Percentiles rank a stretch among this genome's conserved stretches.
phyloP scores from a whole-genome alignment of 225 moss, liverwort and hornwort genomes.

The Neckera pumila region DNA sequence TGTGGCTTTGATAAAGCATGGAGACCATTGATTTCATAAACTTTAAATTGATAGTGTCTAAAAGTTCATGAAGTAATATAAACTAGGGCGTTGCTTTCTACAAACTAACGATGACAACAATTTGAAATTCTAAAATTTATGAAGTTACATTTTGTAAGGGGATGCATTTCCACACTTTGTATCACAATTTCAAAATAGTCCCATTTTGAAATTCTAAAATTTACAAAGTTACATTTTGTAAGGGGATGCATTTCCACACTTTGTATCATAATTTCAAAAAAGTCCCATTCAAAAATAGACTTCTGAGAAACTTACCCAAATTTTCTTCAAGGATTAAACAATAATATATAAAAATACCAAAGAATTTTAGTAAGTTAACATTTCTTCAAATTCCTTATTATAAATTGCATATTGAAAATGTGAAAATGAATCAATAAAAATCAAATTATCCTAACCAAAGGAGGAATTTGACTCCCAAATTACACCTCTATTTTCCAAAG shows the following conservation, averaged over 20 bases:
- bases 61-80: too few relatives aligned
- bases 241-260: too few relatives aligned
- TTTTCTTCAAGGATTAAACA: too few relatives aligned
- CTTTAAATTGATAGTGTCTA: too few relatives aligned
- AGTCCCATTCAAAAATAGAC: neutral
- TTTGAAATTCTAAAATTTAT: neutral
- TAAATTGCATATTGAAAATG: neutral
- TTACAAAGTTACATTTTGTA: neutral
- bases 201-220: too few relatives aligned
- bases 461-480: neutral
- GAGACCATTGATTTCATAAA: too few relatives aligned
- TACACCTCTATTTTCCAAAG: neutral
- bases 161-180: too few relatives aligned
- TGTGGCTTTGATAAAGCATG: too few relatives aligned
- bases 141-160: neutral
- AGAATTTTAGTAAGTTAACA: neutral
- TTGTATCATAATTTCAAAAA: neutral
- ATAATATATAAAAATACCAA: neutral
- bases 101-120: neutral
- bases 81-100: rapidly evolving
- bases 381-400: neutral
- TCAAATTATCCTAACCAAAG: neutral
- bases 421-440: neutral
- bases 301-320: too few relatives aligned
- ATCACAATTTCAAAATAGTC: neutral